Base-by-base conservation (phyloP, 2,329 filamentous ascomycete genomes). In the Stemphylium vesicarium region DNA sequence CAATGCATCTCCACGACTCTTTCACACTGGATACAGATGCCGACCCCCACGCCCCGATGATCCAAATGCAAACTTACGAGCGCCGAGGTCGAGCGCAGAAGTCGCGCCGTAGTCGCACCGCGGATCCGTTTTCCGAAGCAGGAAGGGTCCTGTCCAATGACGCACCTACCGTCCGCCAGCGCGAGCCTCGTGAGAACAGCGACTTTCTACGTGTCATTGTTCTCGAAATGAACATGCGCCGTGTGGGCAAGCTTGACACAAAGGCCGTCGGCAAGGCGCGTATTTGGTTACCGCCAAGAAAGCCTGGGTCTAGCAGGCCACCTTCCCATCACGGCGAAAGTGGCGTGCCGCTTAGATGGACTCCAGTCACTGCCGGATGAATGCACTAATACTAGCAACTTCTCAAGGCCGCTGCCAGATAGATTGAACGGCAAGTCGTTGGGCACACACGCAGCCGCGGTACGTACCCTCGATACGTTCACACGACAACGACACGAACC, bases 151-250 rank as follows among this genome's bases (percentile, higher is more conserved):
- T 77, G 31, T 74, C 72, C 5, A 64, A 71, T 4, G 72, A 75
- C 37, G 53, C 37, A 2, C 78, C 81, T 2, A 72, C 78, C 44
- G 77, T 81, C 13, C 81, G 84, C 10, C 84, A 84, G 62, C 80
- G 85, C n/a, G 85, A 88, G 64, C 82, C 84, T 24, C 78, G 85
- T 45, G 85, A 88, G 65, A 88, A 88, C 69, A 79, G 82, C 60
- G 81, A 88, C 64, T 88, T 88, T 68, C 73, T 88, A 41, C 81
- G 85, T 32, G 81, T 88, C 60, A 84, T 87, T 13, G 85, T 88
- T 10, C 77, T 88, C 42, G 85, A 88, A 72, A 87, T 88, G 85
- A 87, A 88, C 69, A 88, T 88, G 85, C 81, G 85, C 33, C 81
- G 85, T 38, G 79, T 78, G 56, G 85, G 85, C 50, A 88, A 88